phyloP scores from a whole-genome alignment of 495 filamentous ascomycete genomes.

The Hypoxylon trugodes region DNA sequence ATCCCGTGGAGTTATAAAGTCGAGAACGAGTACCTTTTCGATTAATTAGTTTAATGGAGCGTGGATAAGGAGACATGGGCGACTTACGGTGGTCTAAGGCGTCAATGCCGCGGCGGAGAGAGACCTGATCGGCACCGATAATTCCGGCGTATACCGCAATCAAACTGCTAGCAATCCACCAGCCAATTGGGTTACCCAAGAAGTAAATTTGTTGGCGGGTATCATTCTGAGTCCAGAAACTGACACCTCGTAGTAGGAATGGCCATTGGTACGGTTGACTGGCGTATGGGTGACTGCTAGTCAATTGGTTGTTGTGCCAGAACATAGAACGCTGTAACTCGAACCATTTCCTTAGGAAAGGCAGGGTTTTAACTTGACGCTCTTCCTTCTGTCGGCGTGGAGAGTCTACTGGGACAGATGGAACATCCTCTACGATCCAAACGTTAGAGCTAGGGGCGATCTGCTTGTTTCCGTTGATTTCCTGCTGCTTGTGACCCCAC shows the following conservation, averaged over 20 bases:
- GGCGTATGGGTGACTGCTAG: conserved; percentile 94
- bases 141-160: conserved; percentile 94
- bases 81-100: conserved; percentile 91
- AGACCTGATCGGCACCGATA: conserved; percentile 90
- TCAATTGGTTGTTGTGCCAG: conserved; percentile 97
- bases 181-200: conserved; percentile 94
- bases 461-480: conserved; percentile 99
- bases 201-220: conserved; percentile 98
- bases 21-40: conserved; percentile 81
- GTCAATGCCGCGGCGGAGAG: conserved; percentile 89
- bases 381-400: conserved; percentile 75
- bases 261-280: conserved; percentile 97
- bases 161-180: conserved; percentile 94
- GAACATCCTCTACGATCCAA: conserved; percentile 92
- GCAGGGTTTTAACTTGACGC: conserved; percentile 78
- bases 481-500: conserved; percentile 95
- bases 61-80: background rate
- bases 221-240: conserved; percentile 99
- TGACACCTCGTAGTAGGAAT: conserved; percentile 93
- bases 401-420: conserved; percentile 73
- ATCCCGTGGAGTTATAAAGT: conserved; percentile 97
- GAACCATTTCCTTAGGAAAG: conserved; percentile 94
- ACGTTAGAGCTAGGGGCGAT: conserved; percentile 87
- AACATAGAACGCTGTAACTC: conserved; percentile 99
- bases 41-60: conserved; percentile 30